Conservation (phyloP, 1,284 basidiomycete genomes). For the Cryptococcus sp. region DNA sequence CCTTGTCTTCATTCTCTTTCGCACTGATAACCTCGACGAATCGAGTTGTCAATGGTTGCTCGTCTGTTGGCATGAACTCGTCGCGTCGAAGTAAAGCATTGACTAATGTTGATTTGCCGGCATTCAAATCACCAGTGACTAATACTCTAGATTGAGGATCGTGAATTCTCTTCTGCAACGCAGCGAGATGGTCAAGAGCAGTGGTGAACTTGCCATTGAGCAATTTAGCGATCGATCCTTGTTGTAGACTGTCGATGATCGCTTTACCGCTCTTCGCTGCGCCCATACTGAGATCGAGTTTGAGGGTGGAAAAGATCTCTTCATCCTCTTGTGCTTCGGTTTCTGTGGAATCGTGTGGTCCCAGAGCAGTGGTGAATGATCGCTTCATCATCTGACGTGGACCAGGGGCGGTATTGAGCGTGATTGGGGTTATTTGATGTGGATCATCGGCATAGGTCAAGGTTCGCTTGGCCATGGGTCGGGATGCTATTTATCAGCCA, state of each 20-base stretch:
- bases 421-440: constrained; percentile 60
- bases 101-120: constrained; percentile 97
- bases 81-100: constrained; percentile 79
- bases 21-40: constrained; percentile 98
- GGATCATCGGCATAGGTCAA: constrained; percentile 80
- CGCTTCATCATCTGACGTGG: constrained; percentile 54
- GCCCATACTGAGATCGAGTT: constrained; percentile 89
- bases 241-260: constrained; percentile 87
- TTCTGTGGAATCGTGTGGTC: constrained; percentile 16
- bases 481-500: too few relatives aligned
- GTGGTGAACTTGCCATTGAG: constrained; percentile 79
- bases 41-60: constrained; percentile 95
- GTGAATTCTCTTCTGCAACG: constrained; percentile 77
- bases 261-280: constrained; percentile 67
- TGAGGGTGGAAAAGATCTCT: constrained; percentile 74
- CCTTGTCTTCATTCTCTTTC: constrained; percentile 61
- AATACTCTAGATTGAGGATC: constrained; percentile 95
- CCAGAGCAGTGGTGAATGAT: constrained; percentile 26
- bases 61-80: constrained; percentile 93
- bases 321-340: constrained; percentile 16
- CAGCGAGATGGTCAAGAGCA: constrained; percentile 74
- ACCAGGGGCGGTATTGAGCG: constrained; percentile 52
- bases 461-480: constrained; percentile 55
- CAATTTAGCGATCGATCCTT: constrained; percentile 85
- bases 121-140: constrained; percentile 98